These are phyloP conservation scores for Trichoderma asperellum DNA, from an alignment of 2,329 filamentous ascomycete genomes.

Conservation along the genomic window DNA sequence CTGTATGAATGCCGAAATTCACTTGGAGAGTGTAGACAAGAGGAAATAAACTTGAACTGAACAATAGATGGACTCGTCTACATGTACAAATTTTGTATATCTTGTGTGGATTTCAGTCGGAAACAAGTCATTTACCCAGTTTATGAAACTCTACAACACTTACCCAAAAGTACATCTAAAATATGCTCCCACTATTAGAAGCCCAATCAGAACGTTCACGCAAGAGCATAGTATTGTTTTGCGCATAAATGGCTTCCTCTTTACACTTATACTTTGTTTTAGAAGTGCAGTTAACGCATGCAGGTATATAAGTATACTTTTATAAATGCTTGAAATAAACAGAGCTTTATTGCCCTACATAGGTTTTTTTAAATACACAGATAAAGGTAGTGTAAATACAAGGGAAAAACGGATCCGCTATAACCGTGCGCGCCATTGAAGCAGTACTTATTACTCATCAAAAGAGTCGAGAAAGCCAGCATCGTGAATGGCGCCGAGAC, in stretches of 20 bases:
- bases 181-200: constrained; percentile 19
- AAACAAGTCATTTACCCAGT: too few relatives aligned
- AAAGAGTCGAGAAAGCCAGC: neutral
- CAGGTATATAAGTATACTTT: neutral
- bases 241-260: neutral
- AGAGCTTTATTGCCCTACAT: neutral
- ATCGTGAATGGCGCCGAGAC: neutral
- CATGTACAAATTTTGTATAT: too few relatives aligned
- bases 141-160: too few relatives aligned
- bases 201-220: too few relatives aligned
- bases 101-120: too few relatives aligned
- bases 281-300: neutral
- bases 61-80: too few relatives aligned
- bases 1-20: too few relatives aligned
- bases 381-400: neutral
- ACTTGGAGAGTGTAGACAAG: too few relatives aligned
- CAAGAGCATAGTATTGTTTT: neutral
- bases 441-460: neutral
- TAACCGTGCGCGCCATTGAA: neutral
- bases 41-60: too few relatives aligned
- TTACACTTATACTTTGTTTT: neutral
- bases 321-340: neutral
- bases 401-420: neutral
- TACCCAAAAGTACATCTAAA: too few relatives aligned
- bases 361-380: neutral